phyloP scores from a whole-genome alignment of 208 protist genomes.

The Leishmania major region DNA sequence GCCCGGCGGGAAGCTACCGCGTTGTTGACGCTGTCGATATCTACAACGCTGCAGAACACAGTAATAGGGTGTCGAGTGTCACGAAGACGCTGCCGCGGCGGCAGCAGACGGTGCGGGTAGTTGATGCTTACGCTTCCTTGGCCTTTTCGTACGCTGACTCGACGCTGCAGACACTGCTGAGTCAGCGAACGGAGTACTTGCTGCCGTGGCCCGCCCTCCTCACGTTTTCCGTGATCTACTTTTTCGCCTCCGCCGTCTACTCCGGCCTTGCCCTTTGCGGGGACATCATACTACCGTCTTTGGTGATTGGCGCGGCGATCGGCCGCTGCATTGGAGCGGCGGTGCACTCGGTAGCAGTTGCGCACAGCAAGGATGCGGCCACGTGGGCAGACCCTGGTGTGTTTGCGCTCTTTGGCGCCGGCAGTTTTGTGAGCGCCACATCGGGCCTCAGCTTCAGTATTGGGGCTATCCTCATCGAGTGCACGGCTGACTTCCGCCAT shows the following conservation, averaged over 20 bases:
- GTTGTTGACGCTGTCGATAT: not conserved
- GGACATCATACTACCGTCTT: conserved; percentile 34
- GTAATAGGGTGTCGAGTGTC: not conserved
- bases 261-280: conserved; percentile 40
- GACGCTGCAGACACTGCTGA: conserved; percentile 48
- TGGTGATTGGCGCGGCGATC: conserved; percentile 42
- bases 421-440: conserved; percentile 52
- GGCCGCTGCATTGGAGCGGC: conserved; percentile 37
- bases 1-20: conserved; percentile 19
- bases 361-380: not conserved
- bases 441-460: conserved; percentile 56
- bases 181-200: conserved; percentile 42
- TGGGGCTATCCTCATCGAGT: conserved; percentile 51
- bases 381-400: conserved; percentile 59
- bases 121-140: conserved; percentile 59
- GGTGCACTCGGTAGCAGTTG: conserved; percentile 14
- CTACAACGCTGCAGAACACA: not conserved
- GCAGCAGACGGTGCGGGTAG: conserved; percentile 35
- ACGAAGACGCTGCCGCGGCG: conserved; percentile 7
- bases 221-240: conserved; percentile 48
- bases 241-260: conserved; percentile 47
- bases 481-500: conserved; percentile 55
- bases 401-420: conserved; percentile 66
- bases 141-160: conserved; percentile 59
- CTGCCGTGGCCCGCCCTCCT: conserved; percentile 32